Evolutionary conservation across 306 rosid species (phyloP).

Genomic region (Casuarina equisetifolia): DNA sequence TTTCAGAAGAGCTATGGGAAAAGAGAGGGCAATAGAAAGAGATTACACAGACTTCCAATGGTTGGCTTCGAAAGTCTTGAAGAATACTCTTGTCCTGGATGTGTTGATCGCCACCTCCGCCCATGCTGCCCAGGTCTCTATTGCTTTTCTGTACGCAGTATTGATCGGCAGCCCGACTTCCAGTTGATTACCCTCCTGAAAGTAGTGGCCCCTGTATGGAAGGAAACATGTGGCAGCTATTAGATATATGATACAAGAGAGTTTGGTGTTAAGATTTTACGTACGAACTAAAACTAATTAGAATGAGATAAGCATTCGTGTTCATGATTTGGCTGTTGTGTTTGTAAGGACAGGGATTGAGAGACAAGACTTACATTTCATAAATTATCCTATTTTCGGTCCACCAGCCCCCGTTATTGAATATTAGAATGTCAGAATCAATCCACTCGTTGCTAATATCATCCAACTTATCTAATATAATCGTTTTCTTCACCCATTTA

Average conservation of each 20-base stretch:
- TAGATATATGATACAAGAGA: too few relatives aligned
- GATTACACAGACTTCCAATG: constrained; percentile 62
- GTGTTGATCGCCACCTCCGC: constrained; percentile 52
- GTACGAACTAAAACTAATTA: too few relatives aligned
- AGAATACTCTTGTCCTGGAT: constrained; percentile 72
- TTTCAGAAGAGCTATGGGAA: too few relatives aligned
- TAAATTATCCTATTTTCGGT: constrained; percentile 57
- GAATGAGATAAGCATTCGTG: too few relatives aligned
- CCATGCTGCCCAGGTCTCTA: constrained; percentile 88
- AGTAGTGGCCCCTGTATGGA: constrained; percentile 81
- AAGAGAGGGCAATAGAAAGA: too few relatives aligned
- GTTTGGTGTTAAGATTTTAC: too few relatives aligned
- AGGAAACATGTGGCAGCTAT: too few relatives aligned
- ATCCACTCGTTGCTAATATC: constrained; percentile 76
- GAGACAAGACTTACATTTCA: constrained; percentile 56
- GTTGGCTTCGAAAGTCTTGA: constrained; percentile 80
- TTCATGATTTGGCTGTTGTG: too few relatives aligned
- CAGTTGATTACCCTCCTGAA: constrained; percentile 76
- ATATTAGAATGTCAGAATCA: constrained; percentile 79
- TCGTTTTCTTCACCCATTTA: constrained; percentile 60
- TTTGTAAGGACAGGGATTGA: not conserved
- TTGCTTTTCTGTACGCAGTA: constrained; percentile 64
- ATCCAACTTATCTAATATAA: constrained; percentile 71
- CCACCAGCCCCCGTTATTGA: constrained; percentile 97
- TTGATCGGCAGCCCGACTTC: constrained; percentile 81